Evolutionary conservation across 306 rosid species (phyloP).

Genomic region (Trichosanthes truncata): DNA sequence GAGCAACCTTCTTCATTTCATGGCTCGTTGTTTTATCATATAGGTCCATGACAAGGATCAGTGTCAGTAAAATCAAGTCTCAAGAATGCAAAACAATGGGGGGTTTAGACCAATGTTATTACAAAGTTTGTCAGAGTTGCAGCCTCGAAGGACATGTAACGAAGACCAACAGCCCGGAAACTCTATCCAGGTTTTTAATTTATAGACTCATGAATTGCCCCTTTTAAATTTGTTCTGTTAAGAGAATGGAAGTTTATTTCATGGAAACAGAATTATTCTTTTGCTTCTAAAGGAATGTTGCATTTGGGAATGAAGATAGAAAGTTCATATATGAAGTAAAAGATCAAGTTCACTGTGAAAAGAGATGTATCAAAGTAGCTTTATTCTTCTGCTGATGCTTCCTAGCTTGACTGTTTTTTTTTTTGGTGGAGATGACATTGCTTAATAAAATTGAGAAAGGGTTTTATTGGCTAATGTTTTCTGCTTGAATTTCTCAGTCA

Average conservation of each 20-base stretch:
- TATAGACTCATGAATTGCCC: background rate
- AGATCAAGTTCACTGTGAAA: background rate
- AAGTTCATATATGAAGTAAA: background rate
- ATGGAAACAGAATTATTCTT: background rate
- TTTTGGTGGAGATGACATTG: background rate
- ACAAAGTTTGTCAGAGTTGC: background rate
- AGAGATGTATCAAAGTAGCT: background rate
- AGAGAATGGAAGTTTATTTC: background rate
- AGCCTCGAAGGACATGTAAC: background rate
- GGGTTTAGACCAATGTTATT: background rate
- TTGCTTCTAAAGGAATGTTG: background rate
- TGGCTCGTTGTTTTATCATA: background rate
- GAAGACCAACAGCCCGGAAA: background rate
- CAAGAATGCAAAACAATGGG: background rate
- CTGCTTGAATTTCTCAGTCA: background rate
- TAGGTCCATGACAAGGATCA: background rate
- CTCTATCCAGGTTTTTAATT: conserved; percentile 3
- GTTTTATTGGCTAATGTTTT: background rate
- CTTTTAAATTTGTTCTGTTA: background rate
- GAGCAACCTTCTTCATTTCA: background rate
- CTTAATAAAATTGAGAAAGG: background rate
- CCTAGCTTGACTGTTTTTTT: background rate
- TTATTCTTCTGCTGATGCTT: background rate
- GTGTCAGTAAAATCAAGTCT: background rate
- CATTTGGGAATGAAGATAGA: background rate